phyloP scores from a whole-genome alignment of 2,329 filamentous ascomycete genomes.

The Talaromyces sp. region DNA sequence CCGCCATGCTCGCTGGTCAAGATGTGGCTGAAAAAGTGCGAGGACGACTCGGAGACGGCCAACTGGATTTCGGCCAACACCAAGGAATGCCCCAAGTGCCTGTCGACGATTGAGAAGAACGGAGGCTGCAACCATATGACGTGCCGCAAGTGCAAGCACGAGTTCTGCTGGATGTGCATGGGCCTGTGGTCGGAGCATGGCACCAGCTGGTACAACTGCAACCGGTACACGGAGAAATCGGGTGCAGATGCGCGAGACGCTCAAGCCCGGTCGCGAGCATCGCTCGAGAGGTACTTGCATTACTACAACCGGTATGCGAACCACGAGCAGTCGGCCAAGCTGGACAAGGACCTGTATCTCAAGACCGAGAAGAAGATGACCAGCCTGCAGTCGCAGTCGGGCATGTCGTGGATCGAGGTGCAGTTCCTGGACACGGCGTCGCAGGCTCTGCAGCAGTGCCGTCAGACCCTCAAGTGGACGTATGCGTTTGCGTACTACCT shows the following conservation, averaged over 20 bases:
- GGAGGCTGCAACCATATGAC: slow-evolving; percentile 98
- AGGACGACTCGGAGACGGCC: slow-evolving; percentile 94
- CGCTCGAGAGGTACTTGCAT: slow-evolving; percentile 91
- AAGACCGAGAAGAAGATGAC: slow-evolving; percentile 99
- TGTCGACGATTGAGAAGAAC: slow-evolving; percentile 98
- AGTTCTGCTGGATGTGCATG: slow-evolving; percentile 99
- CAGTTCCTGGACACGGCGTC: slow-evolving; percentile 93
- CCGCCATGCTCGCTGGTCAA: slow-evolving; percentile 88
- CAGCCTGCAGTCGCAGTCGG: slow-evolving; percentile 84
- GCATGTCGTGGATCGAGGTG: slow-evolving; percentile 98
- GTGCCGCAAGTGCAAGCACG: slow-evolving; percentile 88
- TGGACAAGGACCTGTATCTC: slow-evolving; percentile 91
- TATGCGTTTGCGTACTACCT: slow-evolving; percentile 98
- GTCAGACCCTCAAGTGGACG: slow-evolving; percentile 99
- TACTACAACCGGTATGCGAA: slow-evolving; percentile 99
- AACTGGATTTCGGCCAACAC: slow-evolving; percentile 99
- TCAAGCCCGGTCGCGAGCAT: slow-evolving; percentile 84
- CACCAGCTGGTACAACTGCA: slow-evolving; percentile 99
- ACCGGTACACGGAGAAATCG: slow-evolving; percentile 93
- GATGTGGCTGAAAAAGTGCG: slow-evolving; percentile 96
- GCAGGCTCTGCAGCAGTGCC: slow-evolving; percentile 88
- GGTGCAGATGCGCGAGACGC: slow-evolving; percentile 85
- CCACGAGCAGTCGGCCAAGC: slow-evolving; percentile 92
- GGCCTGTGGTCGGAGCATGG: slow-evolving; percentile 97
- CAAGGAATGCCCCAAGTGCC: slow-evolving; percentile 93